Percentiles rank a stretch among this genome's conserved stretches.
Evolutionary conservation across 441 rosid genomes (phyloP).

Genomic region (Macaranga tanarius): DNA sequence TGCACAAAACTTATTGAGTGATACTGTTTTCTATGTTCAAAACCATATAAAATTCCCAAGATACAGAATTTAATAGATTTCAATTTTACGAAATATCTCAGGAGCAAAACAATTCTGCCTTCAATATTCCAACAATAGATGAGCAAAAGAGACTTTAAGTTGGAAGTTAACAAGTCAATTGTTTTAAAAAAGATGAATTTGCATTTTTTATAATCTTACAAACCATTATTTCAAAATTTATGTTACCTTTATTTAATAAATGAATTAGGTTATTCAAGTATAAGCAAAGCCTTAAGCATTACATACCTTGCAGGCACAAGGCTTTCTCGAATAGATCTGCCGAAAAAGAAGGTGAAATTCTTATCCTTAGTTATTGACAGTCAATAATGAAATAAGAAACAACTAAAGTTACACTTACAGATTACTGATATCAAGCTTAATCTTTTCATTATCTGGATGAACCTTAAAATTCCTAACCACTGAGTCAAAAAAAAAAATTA

Average conservation of each 20-base stretch:
- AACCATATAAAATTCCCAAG: background rate
- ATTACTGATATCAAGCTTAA: conserved; percentile 32
- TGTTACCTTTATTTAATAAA: background rate
- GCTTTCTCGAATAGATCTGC: conserved; percentile 26
- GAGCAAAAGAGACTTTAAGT: too few relatives aligned
- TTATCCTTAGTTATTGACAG: background rate
- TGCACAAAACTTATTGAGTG: background rate
- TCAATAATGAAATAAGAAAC: background rate
- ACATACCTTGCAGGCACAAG: conserved; percentile 36
- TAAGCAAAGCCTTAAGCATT: background rate
- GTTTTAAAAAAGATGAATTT: background rate
- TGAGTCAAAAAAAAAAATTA: conserved; percentile 16
- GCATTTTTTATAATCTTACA: background rate
- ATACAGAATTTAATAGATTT: background rate
- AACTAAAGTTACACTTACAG: conserved; percentile 37
- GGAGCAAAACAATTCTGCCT: background rate
- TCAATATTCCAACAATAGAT: background rate
- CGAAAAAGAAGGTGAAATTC: conserved; percentile 20
- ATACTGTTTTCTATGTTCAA: background rate
- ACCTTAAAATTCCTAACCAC: conserved; percentile 47
- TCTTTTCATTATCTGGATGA: conserved; percentile 41
- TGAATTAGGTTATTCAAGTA: background rate
- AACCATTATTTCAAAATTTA: background rate
- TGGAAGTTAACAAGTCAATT: too few relatives aligned
- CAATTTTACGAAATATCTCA: background rate